Conservation (phyloP, 2,329 filamentous ascomycete species). For the Ilyonectria robusta region DNA sequence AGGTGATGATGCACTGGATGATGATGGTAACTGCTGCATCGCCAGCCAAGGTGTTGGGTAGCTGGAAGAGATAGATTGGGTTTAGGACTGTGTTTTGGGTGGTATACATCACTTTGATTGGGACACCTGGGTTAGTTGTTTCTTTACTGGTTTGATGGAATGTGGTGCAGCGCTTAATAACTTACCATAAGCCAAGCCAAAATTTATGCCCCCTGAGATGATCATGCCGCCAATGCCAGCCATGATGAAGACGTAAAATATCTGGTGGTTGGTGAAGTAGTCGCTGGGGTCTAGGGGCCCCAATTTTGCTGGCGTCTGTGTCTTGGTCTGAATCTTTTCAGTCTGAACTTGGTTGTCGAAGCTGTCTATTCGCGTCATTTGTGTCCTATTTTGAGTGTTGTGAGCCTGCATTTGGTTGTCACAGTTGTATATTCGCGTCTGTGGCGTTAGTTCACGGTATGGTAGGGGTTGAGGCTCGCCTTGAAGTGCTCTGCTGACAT, state of each 20-base stretch:
- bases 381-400: neutral
- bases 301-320: neutral
- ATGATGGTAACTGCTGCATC: constrained; percentile 66
- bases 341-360: constrained; percentile 11
- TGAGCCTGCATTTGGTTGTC: constrained; percentile 6
- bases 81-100: constrained; percentile 52
- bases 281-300: constrained; percentile 56
- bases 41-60: constrained; percentile 65
- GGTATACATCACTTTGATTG: constrained; percentile 61
- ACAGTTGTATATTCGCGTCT: neutral
- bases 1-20: constrained; percentile 65
- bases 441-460: neutral
- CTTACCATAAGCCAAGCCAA: constrained; percentile 65
- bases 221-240: constrained; percentile 63
- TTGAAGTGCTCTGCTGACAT: constrained; percentile 57
- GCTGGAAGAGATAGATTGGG: constrained; percentile 63
- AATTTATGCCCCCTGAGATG: constrained; percentile 66
- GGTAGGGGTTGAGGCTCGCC: constrained; percentile 48
- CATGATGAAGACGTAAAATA: constrained; percentile 64
- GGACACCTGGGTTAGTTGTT: constrained; percentile 6
- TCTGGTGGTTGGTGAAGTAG: constrained; percentile 59
- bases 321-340: neutral
- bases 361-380: neutral
- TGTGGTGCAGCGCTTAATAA: constrained; percentile 3
- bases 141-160: neutral